Evolutionary conservation across 2,329 filamentous ascomycete species (phyloP), one percentile per base, ranked within the genome.

Genomic region (Coleophoma eucalyptorum): DNA sequence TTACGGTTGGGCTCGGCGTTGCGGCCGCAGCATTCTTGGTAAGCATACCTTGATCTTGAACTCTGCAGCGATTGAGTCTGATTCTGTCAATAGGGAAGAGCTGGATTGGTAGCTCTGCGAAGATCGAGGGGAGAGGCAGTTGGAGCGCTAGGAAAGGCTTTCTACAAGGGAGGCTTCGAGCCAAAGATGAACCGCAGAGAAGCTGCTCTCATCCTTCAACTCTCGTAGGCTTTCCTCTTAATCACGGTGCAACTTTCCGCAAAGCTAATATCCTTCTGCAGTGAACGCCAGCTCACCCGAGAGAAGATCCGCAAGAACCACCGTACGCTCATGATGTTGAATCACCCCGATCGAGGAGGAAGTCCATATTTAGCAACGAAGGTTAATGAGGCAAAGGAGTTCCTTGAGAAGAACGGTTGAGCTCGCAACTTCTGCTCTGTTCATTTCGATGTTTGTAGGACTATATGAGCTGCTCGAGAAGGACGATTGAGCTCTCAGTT

Each of bases 101-200:
- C 94, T 54, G 93, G 92, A 63, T 81, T 96, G 37, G 88, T 97
- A 64, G 94, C 94, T 61, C 82, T 92, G 70, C 85, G 92, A 57
- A 84, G 90, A 64, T 96, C 87, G 53, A 81, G 88, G 55, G 88
- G 89, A 56, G 86, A 86, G 53, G 73, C 73, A 57, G 78, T 89
- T 44, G 88, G 87, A 58, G 86, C 88, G 34, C 75, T 96, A 61
- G 94, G 94, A 62, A 91, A 92, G 70, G 85, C 91, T 40, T 99
- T 91, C 67, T 97, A 97, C 80, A 99, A 97, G 73, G 94, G 94
- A 60, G 94, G 94, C n/a, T 99, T 99, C 67, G 94, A 99, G 75
- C 78, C 84, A 54, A 89, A 87, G 72, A 99, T 99, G 93, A 97
- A 84, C 69, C 83, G 87, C 69, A 85, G 87, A 69, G 94, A 99